Percentiles rank a stretch among this genome's conserved stretches.
Conservation (phyloP, 2,329 filamentous ascomycete genomes). For the Monosporascus sp. region DNA sequence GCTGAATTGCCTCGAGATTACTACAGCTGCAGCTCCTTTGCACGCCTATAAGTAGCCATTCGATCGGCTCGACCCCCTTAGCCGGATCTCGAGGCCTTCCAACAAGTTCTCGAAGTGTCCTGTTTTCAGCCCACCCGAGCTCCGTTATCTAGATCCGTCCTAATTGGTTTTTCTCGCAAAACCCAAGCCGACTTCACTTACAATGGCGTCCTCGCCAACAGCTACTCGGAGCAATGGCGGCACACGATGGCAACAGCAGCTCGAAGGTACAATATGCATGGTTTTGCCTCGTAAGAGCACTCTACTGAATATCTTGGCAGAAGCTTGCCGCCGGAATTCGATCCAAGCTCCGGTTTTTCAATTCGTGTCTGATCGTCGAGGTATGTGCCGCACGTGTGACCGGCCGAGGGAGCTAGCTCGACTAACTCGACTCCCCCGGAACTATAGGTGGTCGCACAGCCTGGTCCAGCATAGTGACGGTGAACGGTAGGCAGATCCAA, state of each 20-base stretch:
- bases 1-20: not conserved
- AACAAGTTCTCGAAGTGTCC: not conserved
- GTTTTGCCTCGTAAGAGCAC: not conserved
- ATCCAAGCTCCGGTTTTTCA: slow-evolving; percentile 57
- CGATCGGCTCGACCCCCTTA: not conserved
- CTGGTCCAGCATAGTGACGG: slow-evolving; percentile 78
- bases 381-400: slow-evolving; percentile 37
- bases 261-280: slow-evolving; percentile 42
- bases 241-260: slow-evolving; percentile 50
- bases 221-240: slow-evolving; percentile 12
- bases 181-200: slow-evolving; percentile 6
- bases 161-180: slow-evolving; percentile 4
- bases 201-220: slow-evolving; percentile 19
- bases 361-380: slow-evolving; percentile 70
- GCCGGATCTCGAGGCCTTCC: not conserved
- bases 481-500: slow-evolving; percentile 59
- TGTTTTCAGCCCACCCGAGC: not conserved
- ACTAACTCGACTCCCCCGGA: not conserved
- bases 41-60: not conserved
- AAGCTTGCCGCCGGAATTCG: slow-evolving; percentile 52
- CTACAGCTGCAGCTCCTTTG: not conserved
- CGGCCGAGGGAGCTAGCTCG: not conserved
- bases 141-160: not conserved
- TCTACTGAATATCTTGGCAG: slow-evolving; percentile 31
- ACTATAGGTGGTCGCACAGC: slow-evolving; percentile 76